Percentiles rank a stretch among this genome's conserved stretches.
Conservation (phyloP, 1,284 basidiomycete species). For the Rhodotorula sp. region DNA sequence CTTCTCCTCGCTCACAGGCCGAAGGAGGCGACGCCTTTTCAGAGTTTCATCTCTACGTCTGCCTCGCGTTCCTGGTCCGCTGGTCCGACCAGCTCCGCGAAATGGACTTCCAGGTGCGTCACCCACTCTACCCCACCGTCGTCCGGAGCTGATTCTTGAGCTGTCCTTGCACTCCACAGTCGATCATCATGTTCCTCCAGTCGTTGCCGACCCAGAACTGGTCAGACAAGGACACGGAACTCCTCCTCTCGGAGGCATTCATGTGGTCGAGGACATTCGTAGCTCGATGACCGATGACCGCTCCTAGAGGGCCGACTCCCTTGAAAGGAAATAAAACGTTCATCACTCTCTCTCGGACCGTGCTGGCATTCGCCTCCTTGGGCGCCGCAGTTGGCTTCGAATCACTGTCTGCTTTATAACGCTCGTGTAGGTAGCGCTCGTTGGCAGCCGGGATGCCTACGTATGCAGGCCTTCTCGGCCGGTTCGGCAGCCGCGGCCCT, state of each 20-base stretch:
- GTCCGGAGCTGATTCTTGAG: background rate
- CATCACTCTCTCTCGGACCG: background rate
- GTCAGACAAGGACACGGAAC: slow-evolving; percentile 92
- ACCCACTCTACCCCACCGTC: background rate
- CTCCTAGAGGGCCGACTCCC: background rate
- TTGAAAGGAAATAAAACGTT: background rate
- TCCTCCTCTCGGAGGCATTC: slow-evolving; percentile 93
- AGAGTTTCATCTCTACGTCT: slow-evolving; percentile 94
- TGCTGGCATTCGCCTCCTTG: no score
- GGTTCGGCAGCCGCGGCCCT: no score
- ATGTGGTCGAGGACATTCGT: slow-evolving; percentile 54
- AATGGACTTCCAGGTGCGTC: slow-evolving; percentile 90
- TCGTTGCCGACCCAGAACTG: slow-evolving; percentile 91
- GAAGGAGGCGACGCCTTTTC: slow-evolving; percentile 94
- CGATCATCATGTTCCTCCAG: slow-evolving; percentile 98
- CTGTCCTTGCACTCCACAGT: slow-evolving; percentile 56
- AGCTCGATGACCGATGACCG: slow-evolving; percentile 32
- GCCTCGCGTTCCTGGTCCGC: slow-evolving; percentile 86
- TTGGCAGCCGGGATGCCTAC: no score
- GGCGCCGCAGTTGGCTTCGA: background rate
- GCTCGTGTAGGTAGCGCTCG: background rate
- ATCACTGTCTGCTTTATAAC: background rate
- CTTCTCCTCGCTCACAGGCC: slow-evolving; percentile 57
- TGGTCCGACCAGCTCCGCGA: slow-evolving; percentile 85
- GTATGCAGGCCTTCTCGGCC: no score